A percentile compares a stretch with the other conserved stretches of the same genome.
These are phyloP conservation scores for Fremontodendron californicum DNA, from an alignment of 345 rosid species.

Conservation along the genomic window DNA sequence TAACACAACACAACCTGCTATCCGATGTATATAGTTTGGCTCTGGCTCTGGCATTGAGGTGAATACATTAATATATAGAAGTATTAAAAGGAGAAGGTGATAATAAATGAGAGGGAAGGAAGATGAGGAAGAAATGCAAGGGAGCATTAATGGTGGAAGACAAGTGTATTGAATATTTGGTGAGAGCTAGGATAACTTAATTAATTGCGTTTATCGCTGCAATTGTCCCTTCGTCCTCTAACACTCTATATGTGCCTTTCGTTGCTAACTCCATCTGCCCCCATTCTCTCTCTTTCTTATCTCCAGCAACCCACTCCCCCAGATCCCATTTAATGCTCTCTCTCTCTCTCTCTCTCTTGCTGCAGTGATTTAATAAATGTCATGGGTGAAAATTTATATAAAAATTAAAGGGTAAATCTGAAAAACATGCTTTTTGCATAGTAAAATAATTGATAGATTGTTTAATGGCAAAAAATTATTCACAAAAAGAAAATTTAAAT, in stretches of 20 bases:
- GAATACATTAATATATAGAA: no score
- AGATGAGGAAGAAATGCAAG: conserved; percentile 22
- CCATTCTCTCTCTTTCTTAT: conserved; percentile 25
- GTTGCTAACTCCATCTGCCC: conserved; percentile 29
- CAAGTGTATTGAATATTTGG: conserved; percentile 43
- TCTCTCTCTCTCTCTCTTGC: conserved; percentile 19
- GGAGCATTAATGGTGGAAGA: conserved; percentile 58
- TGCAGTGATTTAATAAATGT: conserved; percentile 29
- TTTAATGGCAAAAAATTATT: no score
- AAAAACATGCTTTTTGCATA: no score
- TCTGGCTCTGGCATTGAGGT: no score
- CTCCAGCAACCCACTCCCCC: conserved; percentile 41
- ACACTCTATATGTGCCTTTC: conserved; percentile 24
- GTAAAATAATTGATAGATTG: no score
- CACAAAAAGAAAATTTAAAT: no score
- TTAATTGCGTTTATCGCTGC: conserved; percentile 50
- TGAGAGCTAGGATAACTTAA: conserved; percentile 30
- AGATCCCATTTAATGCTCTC: conserved; percentile 43
- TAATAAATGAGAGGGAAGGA: conserved; percentile 28
- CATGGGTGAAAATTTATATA: conserved; percentile 1
- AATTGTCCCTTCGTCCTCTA: conserved; percentile 32
- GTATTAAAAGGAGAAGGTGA: neutral
- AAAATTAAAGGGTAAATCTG: no score
- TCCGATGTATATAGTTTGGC: no score
- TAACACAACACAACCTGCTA: no score